Base-by-base conservation (phyloP, 768 basidiomycete genomes). In the Russula emetica region DNA sequence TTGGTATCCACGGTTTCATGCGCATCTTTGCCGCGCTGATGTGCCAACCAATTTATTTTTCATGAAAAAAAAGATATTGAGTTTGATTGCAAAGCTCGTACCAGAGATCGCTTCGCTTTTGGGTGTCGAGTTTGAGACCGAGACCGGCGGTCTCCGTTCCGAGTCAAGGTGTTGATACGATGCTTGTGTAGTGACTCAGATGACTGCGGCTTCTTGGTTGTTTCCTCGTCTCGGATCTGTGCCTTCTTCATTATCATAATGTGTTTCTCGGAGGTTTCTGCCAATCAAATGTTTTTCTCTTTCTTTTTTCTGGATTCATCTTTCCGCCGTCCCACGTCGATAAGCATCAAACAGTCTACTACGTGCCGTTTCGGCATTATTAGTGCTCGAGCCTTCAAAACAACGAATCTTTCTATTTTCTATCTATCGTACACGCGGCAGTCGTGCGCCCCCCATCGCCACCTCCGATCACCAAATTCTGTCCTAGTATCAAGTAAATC, bases 401-500 rank as follows among this genome's bases (percentile, higher is more conserved):
- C 9, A 47, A 45, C 54, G 58, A 60, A 61, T 32, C 30, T 14
- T 60, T 61, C 59, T 59, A 50, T 61, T 60, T 61, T 65, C 64
- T 65, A 65, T 65, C 64, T 65, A 61, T 65, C 64, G 10, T 38
- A 56, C 60, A 61, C 50, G 64, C 10, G 64, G 64, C 59, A 61
- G 55, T 60, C 59, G 54, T 51, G 38, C 45, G 55, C 26, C 30
- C 42, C 14, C 55, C 53, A 65, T 61, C 64, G 64, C 40, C 49
- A 61, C 47, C 56, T 65, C 55, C 45, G 49, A 65, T 65, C 58
- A 47, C 52, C 34, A 58, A 30, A 36, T 54, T 45, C 38, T 40
- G 18, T 30, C 47, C 26, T 30, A 36, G 18, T 55, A 47, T 56
- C 55, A 51, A 22, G 22, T 0, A 6, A 13, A 22, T n/a, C n/a